These are phyloP conservation scores for Hypoxylon intermedium DNA, from an alignment of 495 filamentous ascomycete genomes.

Conservation along the genomic window DNA sequence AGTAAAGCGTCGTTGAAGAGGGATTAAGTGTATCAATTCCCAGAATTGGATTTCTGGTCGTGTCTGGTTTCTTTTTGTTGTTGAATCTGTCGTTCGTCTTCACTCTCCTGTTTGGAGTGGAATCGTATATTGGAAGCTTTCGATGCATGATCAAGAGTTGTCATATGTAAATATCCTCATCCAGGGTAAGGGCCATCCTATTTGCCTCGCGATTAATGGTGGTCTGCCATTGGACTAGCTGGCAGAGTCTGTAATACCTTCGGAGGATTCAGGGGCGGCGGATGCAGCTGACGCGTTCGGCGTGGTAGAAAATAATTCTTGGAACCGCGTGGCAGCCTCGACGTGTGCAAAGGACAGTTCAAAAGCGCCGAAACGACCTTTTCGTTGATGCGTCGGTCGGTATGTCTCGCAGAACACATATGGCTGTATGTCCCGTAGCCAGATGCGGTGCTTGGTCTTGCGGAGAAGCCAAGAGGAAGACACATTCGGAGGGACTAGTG, in stretches of 20 bases:
- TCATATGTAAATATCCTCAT: neutral
- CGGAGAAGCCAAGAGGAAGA: slow-evolving; percentile 65
- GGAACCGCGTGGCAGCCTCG: slow-evolving; percentile 51
- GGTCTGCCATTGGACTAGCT: no score
- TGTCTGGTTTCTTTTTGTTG: no score
- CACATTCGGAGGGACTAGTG: slow-evolving; percentile 63
- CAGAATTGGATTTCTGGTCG: no score
- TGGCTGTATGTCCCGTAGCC: slow-evolving; percentile 66
- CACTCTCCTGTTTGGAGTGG: no score
- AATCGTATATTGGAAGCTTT: neutral
- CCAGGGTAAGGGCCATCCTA: neutral
- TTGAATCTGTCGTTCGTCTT: no score
- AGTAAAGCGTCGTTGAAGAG: no score
- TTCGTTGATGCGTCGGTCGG: slow-evolving; percentile 53
- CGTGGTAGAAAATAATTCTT: slow-evolving; percentile 46
- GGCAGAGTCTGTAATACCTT: slow-evolving; percentile 34
- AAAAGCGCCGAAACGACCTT: slow-evolving; percentile 51
- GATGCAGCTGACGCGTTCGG: slow-evolving; percentile 24
- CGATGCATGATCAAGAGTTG: no score
- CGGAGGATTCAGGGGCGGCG: slow-evolving; percentile 38
- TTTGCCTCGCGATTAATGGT: no score
- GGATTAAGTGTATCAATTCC: no score
- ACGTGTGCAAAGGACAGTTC: slow-evolving; percentile 55
- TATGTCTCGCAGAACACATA: slow-evolving; percentile 71
- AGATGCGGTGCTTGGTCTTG: slow-evolving; percentile 58